These are phyloP conservation scores for Puccinia hordei DNA, from an alignment of 1,284 basidiomycete species.

Conservation along the genomic window DNA sequence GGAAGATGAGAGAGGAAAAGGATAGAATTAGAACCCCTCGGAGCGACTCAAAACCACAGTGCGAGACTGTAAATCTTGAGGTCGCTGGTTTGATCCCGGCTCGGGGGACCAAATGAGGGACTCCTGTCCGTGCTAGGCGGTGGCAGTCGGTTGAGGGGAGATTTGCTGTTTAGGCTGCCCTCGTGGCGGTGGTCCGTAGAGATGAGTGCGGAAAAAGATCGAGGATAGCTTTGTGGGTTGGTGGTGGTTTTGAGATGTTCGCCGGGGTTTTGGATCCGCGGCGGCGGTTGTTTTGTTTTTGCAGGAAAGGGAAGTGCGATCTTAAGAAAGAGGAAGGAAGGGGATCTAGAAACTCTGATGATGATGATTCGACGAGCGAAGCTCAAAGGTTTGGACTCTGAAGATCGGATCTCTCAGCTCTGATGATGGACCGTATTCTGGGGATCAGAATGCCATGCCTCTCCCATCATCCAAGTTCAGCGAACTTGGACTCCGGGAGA, in stretches of 20 bases:
- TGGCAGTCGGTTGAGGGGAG: neutral
- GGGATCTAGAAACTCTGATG: neutral
- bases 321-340: neutral
- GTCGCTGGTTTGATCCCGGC: neutral
- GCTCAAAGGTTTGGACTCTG: too few relatives aligned
- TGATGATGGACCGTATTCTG: neutral
- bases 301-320: neutral
- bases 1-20: too few relatives aligned
- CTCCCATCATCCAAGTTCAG: slow-evolving; percentile 8
- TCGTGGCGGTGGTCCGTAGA: neutral
- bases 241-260: slow-evolving; percentile 2
- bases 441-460: neutral
- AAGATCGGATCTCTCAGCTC: too few relatives aligned
- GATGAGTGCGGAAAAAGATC: neutral
- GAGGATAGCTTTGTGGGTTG: neutral
- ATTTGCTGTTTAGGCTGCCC: slow-evolving; percentile 9
- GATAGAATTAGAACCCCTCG: neutral
- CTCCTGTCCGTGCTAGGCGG: slow-evolving; percentile 1
- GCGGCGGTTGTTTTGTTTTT: neutral
- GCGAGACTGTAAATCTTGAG: slow-evolving; percentile 6
- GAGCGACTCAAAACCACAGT: neutral
- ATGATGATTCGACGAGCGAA: too few relatives aligned
- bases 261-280: neutral
- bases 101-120: slow-evolving; percentile 8
- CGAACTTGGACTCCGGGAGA: neutral